These are phyloP conservation scores for Trypanosoma avium DNA, from an alignment of 208 protist genomes.

Conservation along the genomic window DNA sequence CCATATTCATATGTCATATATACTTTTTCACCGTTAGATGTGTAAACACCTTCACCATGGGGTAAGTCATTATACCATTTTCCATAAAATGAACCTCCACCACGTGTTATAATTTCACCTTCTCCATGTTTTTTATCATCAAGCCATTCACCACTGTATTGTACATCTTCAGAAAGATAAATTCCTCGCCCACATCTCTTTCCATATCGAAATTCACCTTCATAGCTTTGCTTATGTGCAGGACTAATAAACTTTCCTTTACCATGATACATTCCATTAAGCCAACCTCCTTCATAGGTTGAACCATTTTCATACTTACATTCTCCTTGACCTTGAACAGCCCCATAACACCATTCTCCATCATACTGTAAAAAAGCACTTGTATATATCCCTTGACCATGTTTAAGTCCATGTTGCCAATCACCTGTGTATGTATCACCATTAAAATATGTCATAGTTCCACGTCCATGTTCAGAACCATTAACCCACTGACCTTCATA, in stretches of 20 bases:
- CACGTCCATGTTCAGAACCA: conserved; percentile 68
- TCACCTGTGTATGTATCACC: conserved; percentile 77
- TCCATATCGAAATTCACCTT: conserved; percentile 59
- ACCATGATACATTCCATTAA: conserved; percentile 61
- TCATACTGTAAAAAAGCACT: conserved; percentile 52
- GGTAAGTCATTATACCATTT: conserved; percentile 58
- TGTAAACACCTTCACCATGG: conserved; percentile 47
- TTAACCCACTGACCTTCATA: conserved; percentile 80
- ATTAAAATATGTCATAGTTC: conserved; percentile 77
- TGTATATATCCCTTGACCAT: conserved; percentile 75
- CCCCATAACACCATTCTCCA: conserved; percentile 76
- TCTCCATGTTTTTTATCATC: conserved; percentile 70
- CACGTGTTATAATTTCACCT: conserved; percentile 47
- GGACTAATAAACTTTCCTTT: conserved; percentile 40
- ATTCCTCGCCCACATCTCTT: conserved; percentile 68
- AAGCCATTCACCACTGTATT: conserved; percentile 79
- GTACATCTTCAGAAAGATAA: conserved; percentile 41
- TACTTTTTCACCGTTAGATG: conserved; percentile 1
- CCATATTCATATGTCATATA: conserved; percentile 19
- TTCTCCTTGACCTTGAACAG: conserved; percentile 54
- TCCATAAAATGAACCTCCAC: conserved; percentile 47
- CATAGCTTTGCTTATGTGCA: conserved; percentile 40
- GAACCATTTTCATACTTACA: conserved; percentile 72
- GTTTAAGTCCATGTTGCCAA: conserved; percentile 64
- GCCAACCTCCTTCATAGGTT: conserved; percentile 72